Percentiles rank a stretch among this genome's conserved stretches.
These are phyloP conservation scores for Aspergillus caelatus DNA, from an alignment of 2,329 filamentous ascomycete genomes.

Conservation along the genomic window DNA sequence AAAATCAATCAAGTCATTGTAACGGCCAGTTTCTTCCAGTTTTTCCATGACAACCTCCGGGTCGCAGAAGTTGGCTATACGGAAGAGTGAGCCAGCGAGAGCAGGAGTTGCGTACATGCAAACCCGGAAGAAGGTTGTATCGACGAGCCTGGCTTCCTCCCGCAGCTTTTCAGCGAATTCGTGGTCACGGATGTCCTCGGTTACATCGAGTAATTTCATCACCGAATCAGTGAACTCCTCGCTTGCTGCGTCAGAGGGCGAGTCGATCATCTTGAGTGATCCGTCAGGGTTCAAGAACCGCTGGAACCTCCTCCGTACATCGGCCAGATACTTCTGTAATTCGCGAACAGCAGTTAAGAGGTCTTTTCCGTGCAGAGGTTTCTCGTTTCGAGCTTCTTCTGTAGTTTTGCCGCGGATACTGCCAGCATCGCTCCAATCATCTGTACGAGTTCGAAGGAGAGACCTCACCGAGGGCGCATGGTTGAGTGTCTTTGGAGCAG, in stretches of 20 bases:
- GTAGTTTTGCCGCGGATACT: conserved; percentile 39
- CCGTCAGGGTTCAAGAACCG: conserved; percentile 63
- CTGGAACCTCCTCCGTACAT: conserved; percentile 71
- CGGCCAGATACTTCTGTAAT: conserved; percentile 83
- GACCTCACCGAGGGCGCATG: conserved; percentile 44
- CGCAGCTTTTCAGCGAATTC: conserved; percentile 73
- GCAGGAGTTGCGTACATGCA: conserved; percentile 92
- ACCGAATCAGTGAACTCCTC: conserved; percentile 50
- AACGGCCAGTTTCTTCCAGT: conserved; percentile 82
- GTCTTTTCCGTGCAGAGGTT: conserved; percentile 71
- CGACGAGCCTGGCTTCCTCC: conserved; percentile 79
- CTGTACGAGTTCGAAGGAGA: conserved; percentile 37
- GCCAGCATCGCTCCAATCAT: conserved; percentile 43
- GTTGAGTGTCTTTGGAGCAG: conserved; percentile 27
- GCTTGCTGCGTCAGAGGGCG: conserved; percentile 32
- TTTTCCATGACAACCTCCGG: conserved; percentile 93
- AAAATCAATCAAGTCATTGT: conserved; percentile 96
- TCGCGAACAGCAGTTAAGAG: conserved; percentile 79
- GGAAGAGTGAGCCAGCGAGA: conserved; percentile 85
- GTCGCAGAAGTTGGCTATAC: conserved; percentile 95
- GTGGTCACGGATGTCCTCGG: conserved; percentile 53
- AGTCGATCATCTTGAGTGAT: conserved; percentile 41
- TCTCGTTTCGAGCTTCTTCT: conserved; percentile 32
- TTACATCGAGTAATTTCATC: conserved; percentile 48
- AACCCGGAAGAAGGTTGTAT: conserved; percentile 90